A percentile compares a stretch with the other conserved stretches of the same genome.
Conservation (phyloP, 2,329 filamentous ascomycete genomes). For the Phaeosphaeriaceae sp. region DNA sequence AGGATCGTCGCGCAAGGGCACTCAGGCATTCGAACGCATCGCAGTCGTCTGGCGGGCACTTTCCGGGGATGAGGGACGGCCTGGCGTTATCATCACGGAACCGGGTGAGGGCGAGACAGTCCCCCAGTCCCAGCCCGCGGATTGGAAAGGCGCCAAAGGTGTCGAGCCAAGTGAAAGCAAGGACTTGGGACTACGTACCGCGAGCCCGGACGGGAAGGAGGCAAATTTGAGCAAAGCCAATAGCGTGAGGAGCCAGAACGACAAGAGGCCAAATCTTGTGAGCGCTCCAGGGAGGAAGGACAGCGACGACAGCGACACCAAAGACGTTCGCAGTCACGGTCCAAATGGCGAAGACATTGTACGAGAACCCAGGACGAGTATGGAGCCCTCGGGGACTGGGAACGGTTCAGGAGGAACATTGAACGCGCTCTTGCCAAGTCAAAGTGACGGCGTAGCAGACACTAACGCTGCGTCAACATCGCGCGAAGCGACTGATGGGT, state of each 20-base stretch:
- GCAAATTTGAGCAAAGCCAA: slow-evolving; percentile 75
- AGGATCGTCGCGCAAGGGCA: slow-evolving; percentile 83
- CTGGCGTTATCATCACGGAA: slow-evolving; percentile 65
- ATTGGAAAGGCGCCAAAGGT: slow-evolving; percentile 72
- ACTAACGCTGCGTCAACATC: slow-evolving; percentile 7
- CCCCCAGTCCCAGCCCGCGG: slow-evolving; percentile 71
- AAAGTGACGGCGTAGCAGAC: slow-evolving; percentile 19
- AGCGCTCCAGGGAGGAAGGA: slow-evolving; percentile 33
- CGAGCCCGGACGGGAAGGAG: slow-evolving; percentile 66
- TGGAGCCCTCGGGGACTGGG: slow-evolving; percentile 22
- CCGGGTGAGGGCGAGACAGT: slow-evolving; percentile 73
- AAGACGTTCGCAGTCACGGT: slow-evolving; percentile 51
- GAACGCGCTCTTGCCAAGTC: slow-evolving; percentile 23
- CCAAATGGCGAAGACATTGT: slow-evolving; percentile 43
- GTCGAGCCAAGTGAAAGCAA: slow-evolving; percentile 61
- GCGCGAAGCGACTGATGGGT: slow-evolving; percentile 16
- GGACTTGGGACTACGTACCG: slow-evolving; percentile 72
- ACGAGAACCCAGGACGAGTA: slow-evolving; percentile 28
- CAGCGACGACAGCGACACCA: slow-evolving; percentile 46
- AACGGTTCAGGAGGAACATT: slow-evolving; percentile 21
- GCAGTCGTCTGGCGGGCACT: slow-evolving; percentile 81
- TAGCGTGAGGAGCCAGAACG: slow-evolving; percentile 64
- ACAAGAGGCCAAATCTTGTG: slow-evolving; percentile 30
- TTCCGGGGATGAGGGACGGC: slow-evolving; percentile 38
- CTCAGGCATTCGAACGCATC: slow-evolving; percentile 79